These are phyloP conservation scores for Endocalyx cinctus DNA, from an alignment of 2,329 filamentous ascomycete species.

Conservation along the genomic window DNA sequence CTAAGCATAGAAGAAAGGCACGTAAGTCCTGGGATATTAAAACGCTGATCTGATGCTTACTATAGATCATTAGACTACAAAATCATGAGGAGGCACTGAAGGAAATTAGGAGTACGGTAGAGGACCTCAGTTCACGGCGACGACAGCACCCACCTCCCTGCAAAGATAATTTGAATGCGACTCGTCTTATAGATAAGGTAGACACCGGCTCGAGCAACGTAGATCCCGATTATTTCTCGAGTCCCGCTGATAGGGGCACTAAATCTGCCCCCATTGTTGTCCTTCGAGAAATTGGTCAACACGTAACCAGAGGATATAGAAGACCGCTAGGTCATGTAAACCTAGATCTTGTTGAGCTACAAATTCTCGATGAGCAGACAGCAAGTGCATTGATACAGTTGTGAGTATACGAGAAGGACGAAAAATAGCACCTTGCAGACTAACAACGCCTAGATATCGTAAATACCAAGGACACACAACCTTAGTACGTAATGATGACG, in stretches of 20 bases:
- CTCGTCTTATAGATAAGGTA: too few relatives aligned
- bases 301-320: constrained; percentile 22
- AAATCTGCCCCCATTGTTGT: constrained; percentile 27
- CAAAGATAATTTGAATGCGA: too few relatives aligned
- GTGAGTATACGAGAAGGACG: too few relatives aligned
- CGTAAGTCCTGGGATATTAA: neutral
- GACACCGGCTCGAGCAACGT: too few relatives aligned
- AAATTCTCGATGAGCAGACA: constrained; percentile 25
- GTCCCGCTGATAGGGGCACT: constrained; percentile 25
- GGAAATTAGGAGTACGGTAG: constrained; percentile 22
- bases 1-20: constrained; percentile 22
- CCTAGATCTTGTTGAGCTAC: constrained; percentile 25
- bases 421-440: too few relatives aligned
- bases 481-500: too few relatives aligned
- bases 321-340: constrained; percentile 21
- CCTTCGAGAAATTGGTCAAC: constrained; percentile 25
- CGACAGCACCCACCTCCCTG: too few relatives aligned
- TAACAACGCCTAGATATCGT: too few relatives aligned
- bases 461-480: too few relatives aligned
- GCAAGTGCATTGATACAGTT: constrained; percentile 25
- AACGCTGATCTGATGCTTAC: too few relatives aligned
- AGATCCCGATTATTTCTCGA: constrained; percentile 22
- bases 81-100: constrained; percentile 20
- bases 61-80: constrained; percentile 17
- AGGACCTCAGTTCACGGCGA: constrained; percentile 10